phyloP scores from a whole-genome alignment of 1,284 basidiomycete genomes.

The Vanrija sp. region DNA sequence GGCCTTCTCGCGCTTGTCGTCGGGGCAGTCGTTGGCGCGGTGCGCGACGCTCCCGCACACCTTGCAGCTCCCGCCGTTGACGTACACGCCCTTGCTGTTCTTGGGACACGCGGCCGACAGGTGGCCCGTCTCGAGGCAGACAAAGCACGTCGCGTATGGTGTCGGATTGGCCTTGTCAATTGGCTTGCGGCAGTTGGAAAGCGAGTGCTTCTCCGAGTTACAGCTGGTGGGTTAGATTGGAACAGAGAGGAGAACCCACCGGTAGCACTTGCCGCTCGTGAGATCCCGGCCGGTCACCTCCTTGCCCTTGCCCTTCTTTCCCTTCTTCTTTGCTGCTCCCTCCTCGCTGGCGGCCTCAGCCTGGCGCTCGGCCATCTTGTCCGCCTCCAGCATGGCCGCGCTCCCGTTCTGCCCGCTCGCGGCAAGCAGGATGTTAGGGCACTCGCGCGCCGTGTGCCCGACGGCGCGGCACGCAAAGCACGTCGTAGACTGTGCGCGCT shows the following conservation, averaged over 20 bases:
- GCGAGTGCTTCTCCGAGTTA: conserved; percentile 71
- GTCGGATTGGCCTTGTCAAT: conserved; percentile 64
- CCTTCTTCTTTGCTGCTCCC: conserved; percentile 10
- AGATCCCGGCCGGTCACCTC: conserved; percentile 30
- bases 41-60: conserved; percentile 79
- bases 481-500: conserved; percentile 60
- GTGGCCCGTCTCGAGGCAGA: conserved; percentile 77
- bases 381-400: conserved; percentile 24
- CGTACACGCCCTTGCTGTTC: conserved; percentile 82
- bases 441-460: conserved; percentile 80
- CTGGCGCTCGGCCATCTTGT: conserved; percentile 4
- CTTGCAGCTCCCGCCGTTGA: conserved; percentile 86
- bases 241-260: conserved; percentile 53
- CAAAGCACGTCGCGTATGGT: conserved; percentile 87
- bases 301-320: conserved; percentile 17
- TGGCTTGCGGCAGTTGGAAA: conserved; percentile 69
- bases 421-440: conserved; percentile 57
- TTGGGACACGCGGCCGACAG: conserved; percentile 74
- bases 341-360: conserved; percentile 5
- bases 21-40: conserved; percentile 74
- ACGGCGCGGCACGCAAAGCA: conserved; percentile 85
- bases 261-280: conserved; percentile 71
- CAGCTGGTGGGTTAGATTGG: conserved; percentile 58
- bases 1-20: conserved; percentile 13
- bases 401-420: conserved; percentile 19